Conservation (phyloP, 768 basidiomycete species). For the Coprinopsis sp. region DNA sequence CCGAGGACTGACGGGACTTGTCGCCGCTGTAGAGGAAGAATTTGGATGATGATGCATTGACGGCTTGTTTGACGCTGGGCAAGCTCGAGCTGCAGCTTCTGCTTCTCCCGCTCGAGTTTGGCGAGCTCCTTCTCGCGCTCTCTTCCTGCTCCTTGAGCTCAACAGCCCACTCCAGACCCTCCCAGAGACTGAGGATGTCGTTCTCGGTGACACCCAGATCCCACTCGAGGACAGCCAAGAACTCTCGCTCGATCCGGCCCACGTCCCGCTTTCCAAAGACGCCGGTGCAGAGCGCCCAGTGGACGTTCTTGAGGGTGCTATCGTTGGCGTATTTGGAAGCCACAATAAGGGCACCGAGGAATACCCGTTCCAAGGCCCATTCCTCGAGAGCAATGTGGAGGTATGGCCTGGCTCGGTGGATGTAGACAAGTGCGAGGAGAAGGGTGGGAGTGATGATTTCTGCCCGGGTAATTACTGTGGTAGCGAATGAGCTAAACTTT, state of each 20-base stretch:
- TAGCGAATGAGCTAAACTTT: conserved; percentile 61
- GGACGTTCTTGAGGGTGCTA: conserved; percentile 84
- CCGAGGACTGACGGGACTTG: background rate
- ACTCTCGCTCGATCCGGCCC: conserved; percentile 78
- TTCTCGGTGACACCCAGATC: conserved; percentile 62
- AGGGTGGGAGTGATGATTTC: conserved; percentile 69
- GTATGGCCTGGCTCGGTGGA: conserved; percentile 71
- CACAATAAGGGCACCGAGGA: conserved; percentile 83
- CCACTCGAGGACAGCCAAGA: conserved; percentile 75
- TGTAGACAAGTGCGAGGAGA: conserved; percentile 70
- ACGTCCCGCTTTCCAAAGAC: conserved; percentile 80
- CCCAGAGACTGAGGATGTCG: conserved; percentile 54
- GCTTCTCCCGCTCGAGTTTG: background rate
- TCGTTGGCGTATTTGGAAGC: conserved; percentile 92
- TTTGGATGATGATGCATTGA: background rate
- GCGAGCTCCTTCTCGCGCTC: conserved; percentile 1
- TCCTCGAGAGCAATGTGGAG: conserved; percentile 77
- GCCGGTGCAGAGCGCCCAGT: conserved; percentile 84
- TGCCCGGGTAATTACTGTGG: conserved; percentile 64
- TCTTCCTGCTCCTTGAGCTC: conserved; percentile 9
- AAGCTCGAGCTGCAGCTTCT: conserved; percentile 3
- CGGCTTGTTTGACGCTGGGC: conserved; percentile 11
- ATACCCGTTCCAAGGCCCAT: conserved; percentile 87
- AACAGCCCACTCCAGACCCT: conserved; percentile 29
- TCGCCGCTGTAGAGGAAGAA: conserved; percentile 1